phyloP scores from a whole-genome alignment of 306 rosid genomes.

The Cucurbita moschata region DNA sequence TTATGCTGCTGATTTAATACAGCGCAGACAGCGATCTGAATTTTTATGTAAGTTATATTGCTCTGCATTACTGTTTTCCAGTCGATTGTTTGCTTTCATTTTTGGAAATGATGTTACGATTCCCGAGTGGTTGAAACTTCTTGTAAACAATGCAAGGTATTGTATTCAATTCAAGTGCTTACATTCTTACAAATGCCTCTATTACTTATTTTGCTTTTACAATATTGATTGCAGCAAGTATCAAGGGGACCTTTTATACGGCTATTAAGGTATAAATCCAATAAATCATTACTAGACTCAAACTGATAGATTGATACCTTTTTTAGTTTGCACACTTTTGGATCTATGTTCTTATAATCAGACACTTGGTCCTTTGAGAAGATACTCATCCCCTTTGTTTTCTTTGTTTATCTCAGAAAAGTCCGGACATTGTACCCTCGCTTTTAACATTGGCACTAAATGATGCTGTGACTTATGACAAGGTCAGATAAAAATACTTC shows the following conservation, averaged over 20 bases:
- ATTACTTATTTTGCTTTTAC: conserved; percentile 15
- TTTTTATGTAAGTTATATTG: conserved; percentile 46
- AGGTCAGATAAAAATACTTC: conserved; percentile 37
- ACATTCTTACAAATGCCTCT: conserved; percentile 5
- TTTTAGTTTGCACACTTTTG: not conserved
- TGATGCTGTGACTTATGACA: conserved; percentile 77
- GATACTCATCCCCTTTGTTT: conserved; percentile 3
- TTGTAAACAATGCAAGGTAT: not conserved
- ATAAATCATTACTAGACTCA: not conserved
- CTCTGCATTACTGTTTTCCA: not conserved
- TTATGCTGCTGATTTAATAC: conserved; percentile 80
- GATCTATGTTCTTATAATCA: not conserved
- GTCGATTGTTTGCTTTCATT: not conserved
- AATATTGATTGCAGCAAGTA: conserved; percentile 35
- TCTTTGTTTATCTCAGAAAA: conserved; percentile 38
- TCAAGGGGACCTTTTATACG: conserved; percentile 47
- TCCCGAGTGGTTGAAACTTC: not conserved
- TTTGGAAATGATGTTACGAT: not conserved
- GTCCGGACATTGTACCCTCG: conserved; percentile 55
- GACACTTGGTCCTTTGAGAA: not conserved
- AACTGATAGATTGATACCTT: not conserved
- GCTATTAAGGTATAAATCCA: conserved; percentile 42
- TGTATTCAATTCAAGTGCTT: not conserved
- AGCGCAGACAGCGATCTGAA: conserved; percentile 80
- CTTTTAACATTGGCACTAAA: conserved; percentile 62